A percentile compares a stretch with the other conserved stretches of the same genome.
phyloP scores from a whole-genome alignment of 2,329 filamentous ascomycete species.

The Paradendryphiella salina region DNA sequence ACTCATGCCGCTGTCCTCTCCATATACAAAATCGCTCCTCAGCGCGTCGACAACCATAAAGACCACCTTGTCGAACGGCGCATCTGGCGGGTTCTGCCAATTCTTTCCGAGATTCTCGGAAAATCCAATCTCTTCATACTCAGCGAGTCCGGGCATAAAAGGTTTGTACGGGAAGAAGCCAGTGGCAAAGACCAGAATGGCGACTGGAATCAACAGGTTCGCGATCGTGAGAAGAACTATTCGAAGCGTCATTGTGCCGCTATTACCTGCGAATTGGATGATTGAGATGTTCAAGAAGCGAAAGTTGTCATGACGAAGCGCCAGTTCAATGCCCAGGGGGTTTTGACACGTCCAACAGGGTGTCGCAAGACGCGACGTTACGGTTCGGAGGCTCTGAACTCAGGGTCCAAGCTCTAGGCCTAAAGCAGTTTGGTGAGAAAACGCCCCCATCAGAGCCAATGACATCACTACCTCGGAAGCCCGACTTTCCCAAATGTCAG shows the following conservation, averaged over 20 bases:
- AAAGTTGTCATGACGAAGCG: conserved; percentile 11
- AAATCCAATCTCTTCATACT: conserved; percentile 62
- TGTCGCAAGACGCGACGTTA: conserved; percentile 30
- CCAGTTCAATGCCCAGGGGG: conserved; percentile 12
- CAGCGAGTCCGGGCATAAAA: conserved; percentile 80
- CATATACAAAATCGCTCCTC: conserved; percentile 88
- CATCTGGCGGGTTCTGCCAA: conserved; percentile 54
- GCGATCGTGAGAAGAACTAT: conserved; percentile 61
- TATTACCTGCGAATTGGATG: conserved; percentile 4
- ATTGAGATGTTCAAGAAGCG: background rate
- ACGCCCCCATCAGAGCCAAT: conserved; percentile 30
- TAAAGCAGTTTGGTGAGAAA: conserved; percentile 15
- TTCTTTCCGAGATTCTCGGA: conserved; percentile 39
- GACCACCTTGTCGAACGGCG: conserved; percentile 84
- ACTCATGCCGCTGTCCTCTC: conserved; percentile 74
- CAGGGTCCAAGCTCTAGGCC: conserved; percentile 38
- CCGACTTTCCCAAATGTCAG: conserved; percentile 9
- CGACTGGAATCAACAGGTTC: conserved; percentile 76
- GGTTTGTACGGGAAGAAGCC: conserved; percentile 99
- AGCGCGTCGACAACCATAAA: conserved; percentile 99
- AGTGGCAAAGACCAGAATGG: conserved; percentile 71
- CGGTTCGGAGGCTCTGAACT: conserved; percentile 9
- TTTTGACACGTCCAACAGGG: conserved; percentile 23
- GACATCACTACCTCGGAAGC: conserved; percentile 38
- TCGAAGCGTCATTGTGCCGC: conserved; percentile 30